Percentiles rank a stretch among this genome's conserved stretches.
Conservation (phyloP, 2,329 filamentous ascomycete species). For the Stagonosporopsis rhizophila region DNA sequence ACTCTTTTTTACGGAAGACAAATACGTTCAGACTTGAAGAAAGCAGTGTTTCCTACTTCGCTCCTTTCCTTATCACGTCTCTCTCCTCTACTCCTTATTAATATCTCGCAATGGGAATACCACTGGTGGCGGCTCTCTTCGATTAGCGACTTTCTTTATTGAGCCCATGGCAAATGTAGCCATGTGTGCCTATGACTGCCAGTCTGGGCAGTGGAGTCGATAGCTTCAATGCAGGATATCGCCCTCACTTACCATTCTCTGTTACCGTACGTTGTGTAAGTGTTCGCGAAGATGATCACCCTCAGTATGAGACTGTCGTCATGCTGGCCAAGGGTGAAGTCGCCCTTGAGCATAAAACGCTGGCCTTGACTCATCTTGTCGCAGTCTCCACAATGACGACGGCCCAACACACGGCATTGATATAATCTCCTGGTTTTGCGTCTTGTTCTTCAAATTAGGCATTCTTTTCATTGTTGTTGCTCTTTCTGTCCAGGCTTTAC, state of each 20-base stretch:
- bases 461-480: conserved; percentile 18
- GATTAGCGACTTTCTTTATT: conserved; percentile 24
- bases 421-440: conserved; percentile 8
- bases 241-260: conserved; percentile 13
- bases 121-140: conserved; percentile 22
- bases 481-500: conserved; percentile 21
- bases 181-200: neutral
- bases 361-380: neutral
- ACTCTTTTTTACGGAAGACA: conserved; percentile 11
- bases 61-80: conserved; percentile 22
- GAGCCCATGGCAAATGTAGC: conserved; percentile 3
- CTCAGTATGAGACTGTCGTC: neutral
- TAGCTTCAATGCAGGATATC: conserved; percentile 27
- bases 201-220: conserved; percentile 10
- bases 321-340: neutral
- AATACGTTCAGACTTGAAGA: conserved; percentile 25
- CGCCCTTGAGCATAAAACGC: neutral
- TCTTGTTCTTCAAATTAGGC: conserved; percentile 11
- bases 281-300: neutral
- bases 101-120: conserved; percentile 23
- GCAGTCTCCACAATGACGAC: conserved; percentile 10
- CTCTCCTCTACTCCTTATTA: conserved; percentile 21
- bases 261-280: neutral
- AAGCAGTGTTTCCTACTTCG: conserved; percentile 24
- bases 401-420: conserved; percentile 5